These are phyloP conservation scores for Kalmanozyma brasiliensis DNA, from an alignment of 1,284 basidiomycete genomes.

Conservation along the genomic window DNA sequence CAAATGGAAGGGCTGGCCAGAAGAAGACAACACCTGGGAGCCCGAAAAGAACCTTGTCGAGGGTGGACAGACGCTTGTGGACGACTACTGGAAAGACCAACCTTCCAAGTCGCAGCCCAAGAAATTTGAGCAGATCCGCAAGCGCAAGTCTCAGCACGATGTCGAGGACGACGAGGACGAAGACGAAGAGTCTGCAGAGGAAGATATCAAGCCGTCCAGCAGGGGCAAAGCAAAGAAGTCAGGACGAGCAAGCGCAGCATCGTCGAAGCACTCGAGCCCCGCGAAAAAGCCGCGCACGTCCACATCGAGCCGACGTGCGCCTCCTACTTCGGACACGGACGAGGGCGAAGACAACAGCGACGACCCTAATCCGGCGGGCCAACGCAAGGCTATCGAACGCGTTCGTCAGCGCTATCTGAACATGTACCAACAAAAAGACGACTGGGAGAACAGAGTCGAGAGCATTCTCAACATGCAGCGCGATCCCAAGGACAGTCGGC, in stretches of 20 bases:
- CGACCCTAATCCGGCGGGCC: conserved; percentile 1
- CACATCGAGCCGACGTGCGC: conserved; percentile 5
- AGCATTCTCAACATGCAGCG: conserved; percentile 42
- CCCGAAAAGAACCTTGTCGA: conserved; percentile 30
- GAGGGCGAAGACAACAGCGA: conserved; percentile 7
- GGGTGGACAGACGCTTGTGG: conserved; percentile 8
- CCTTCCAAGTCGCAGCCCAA: conserved; percentile 44
- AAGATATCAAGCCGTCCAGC: conserved; percentile 1
- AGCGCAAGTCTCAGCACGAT: conserved; percentile 15
- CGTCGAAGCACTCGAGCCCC: conserved; percentile 7
- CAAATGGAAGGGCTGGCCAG: conserved; percentile 54
- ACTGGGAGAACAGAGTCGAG: conserved; percentile 35
- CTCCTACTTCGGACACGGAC: conserved; percentile 7
- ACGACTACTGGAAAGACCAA: conserved; percentile 48
- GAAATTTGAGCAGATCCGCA: conserved; percentile 28
- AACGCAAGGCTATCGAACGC: conserved; percentile 14
- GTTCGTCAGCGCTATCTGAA: conserved; percentile 21
- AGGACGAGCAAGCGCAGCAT: conserved; percentile 1
- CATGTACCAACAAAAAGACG: conserved; percentile 18
- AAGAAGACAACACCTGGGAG: conserved; percentile 51
- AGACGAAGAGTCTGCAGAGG: conserved; percentile 23
- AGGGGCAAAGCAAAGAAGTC: conserved; percentile 10
- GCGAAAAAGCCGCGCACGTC: conserved; percentile 19
- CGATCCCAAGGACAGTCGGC: conserved; percentile 16
- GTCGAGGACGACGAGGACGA: conserved; percentile 11